Conservation (phyloP, 192 early-diverging fungal genomes). For the Geosiphon pyriformis region DNA sequence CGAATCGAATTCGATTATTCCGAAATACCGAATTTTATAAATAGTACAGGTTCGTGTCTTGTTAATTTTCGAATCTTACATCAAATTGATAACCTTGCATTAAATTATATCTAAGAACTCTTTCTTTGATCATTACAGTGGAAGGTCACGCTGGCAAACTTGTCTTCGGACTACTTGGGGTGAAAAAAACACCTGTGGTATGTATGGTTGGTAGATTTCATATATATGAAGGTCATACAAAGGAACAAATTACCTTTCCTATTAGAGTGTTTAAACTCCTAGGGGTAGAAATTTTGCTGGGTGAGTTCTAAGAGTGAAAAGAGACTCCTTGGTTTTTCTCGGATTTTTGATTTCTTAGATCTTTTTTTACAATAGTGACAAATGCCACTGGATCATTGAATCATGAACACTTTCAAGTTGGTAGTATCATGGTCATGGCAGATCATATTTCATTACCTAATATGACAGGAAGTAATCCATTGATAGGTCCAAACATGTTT, state of each 20-base stretch:
- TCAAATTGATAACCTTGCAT: constrained; percentile 10
- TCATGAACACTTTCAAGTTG: constrained; percentile 60
- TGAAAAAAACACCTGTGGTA: constrained; percentile 55
- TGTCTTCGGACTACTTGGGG: constrained; percentile 77
- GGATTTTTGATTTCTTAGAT: too few relatives aligned
- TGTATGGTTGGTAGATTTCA: constrained; percentile 90
- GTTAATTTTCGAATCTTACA: neutral
- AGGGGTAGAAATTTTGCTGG: constrained; percentile 68
- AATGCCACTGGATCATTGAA: constrained; percentile 85
- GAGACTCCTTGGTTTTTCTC: too few relatives aligned
- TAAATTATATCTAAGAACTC: constrained; percentile 11
- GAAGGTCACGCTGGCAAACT: constrained; percentile 73
- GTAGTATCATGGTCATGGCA: constrained; percentile 75
- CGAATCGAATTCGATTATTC: constrained; percentile 63
- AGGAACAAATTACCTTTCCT: constrained; percentile 76
- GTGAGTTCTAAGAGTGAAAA: too few relatives aligned
- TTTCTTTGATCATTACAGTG: constrained; percentile 39
- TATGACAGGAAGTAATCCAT: constrained; percentile 68
- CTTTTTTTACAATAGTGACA: constrained; percentile 72
- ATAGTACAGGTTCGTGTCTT: constrained; percentile 55
- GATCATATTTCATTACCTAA: constrained; percentile 78
- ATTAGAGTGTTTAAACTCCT: constrained; percentile 81
- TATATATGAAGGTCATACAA: constrained; percentile 82
- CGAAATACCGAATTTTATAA: constrained; percentile 82
- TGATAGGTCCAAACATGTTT: constrained; percentile 79